Evolutionary conservation across 176 grass and related monocot species (phyloP).

Genomic region (Pharus latifolius): DNA sequence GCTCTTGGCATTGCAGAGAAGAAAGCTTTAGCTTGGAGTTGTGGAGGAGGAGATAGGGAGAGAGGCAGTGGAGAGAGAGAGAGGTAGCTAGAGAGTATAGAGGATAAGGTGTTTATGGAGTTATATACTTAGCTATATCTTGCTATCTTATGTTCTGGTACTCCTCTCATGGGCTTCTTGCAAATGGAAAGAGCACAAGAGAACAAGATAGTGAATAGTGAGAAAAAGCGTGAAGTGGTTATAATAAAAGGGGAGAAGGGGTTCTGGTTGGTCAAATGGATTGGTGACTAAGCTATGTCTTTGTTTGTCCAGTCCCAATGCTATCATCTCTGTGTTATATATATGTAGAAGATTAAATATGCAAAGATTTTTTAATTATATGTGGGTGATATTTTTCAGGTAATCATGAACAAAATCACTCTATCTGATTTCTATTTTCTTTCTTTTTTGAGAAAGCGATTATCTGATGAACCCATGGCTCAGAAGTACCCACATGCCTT

Average conservation of each 20-base stretch:
- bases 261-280: background rate
- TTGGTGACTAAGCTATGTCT: background rate
- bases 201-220: background rate
- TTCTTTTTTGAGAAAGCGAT: background rate
- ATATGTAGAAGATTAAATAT: too few relatives aligned
- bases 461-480: background rate
- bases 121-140: constrained; percentile 16
- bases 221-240: background rate
- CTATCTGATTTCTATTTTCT: background rate
- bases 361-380: too few relatives aligned
- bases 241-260: background rate
- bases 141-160: constrained; percentile 2
- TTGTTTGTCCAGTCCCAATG: too few relatives aligned
- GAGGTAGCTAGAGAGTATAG: background rate
- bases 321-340: too few relatives aligned
- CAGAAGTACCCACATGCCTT: background rate
- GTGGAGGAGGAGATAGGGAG: background rate
- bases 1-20: constrained; percentile 24
- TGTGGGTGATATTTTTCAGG: too few relatives aligned
- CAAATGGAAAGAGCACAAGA: constrained; percentile 7
- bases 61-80: constrained; percentile 1
- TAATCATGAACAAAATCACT: too few relatives aligned
- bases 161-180: constrained; percentile 5
- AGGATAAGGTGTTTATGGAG: constrained; percentile 34
- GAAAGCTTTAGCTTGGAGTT: background rate